Evolutionary conservation across 2,329 filamentous ascomycete species (phyloP).

Genomic region (Cladosporium sp.): DNA sequence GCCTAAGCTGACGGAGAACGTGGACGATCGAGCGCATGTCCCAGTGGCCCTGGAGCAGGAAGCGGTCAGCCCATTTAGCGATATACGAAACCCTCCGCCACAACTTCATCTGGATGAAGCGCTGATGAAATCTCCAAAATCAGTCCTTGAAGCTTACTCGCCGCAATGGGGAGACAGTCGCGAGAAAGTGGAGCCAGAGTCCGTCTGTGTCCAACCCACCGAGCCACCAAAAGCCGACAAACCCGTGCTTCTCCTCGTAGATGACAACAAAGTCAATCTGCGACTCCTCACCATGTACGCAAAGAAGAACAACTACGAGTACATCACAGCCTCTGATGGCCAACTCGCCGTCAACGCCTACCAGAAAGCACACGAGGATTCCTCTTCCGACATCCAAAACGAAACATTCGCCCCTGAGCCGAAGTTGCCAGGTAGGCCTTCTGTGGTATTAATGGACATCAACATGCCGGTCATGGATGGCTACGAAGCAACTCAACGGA

Average conservation of each 20-base stretch:
- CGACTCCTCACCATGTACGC: slow-evolving; percentile 27
- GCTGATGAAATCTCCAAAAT: too few relatives aligned
- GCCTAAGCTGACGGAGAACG: too few relatives aligned
- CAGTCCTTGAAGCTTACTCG: too few relatives aligned
- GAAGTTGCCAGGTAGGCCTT: slow-evolving; percentile 8
- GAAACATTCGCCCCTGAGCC: background rate
- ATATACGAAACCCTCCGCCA: too few relatives aligned
- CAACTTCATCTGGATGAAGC: too few relatives aligned
- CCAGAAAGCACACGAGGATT: slow-evolving; percentile 18
- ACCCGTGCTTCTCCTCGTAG: slow-evolving; percentile 24
- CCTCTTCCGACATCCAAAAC: background rate
- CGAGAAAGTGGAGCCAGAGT: too few relatives aligned
- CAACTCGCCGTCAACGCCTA: slow-evolving; percentile 44
- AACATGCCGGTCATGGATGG: slow-evolving; percentile 30
- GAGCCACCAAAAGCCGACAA: background rate
- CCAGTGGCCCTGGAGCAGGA: too few relatives aligned
- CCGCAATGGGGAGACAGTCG: too few relatives aligned
- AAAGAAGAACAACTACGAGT: slow-evolving; percentile 33
- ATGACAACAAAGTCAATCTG: slow-evolving; percentile 32
- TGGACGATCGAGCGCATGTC: too few relatives aligned
- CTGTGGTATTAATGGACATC: slow-evolving; percentile 45
- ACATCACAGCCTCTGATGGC: slow-evolving; percentile 42
- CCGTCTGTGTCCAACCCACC: background rate
- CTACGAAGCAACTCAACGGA: slow-evolving; percentile 30
- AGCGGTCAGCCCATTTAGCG: too few relatives aligned